phyloP scores from a whole-genome alignment of 1,139 yeast species.

The Suhomyces terraborum region DNA sequence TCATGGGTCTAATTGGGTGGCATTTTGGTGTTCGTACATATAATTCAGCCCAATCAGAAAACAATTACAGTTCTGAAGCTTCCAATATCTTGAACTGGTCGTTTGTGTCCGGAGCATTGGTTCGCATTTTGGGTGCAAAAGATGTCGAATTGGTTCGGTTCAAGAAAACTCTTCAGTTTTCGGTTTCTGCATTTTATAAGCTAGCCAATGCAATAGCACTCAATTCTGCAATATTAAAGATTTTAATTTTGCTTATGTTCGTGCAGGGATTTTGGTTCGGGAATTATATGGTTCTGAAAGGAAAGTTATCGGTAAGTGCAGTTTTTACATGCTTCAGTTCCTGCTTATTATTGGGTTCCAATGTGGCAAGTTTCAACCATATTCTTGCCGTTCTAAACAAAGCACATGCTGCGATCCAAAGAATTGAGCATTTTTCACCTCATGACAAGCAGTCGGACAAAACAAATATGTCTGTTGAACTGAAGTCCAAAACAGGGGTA shows the following conservation, averaged over 20 bases:
- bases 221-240: conserved; percentile 60
- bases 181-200: conserved; percentile 51
- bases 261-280: conserved; percentile 96
- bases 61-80: conserved; percentile 53
- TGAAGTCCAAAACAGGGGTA: no score
- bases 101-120: conserved; percentile 56
- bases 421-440: not conserved
- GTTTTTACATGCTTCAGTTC: conserved; percentile 84
- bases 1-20: conserved; percentile 54
- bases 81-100: conserved; percentile 74
- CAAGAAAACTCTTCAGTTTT: conserved; percentile 34
- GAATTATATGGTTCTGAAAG: conserved; percentile 56
- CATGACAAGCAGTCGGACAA: no score
- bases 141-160: conserved; percentile 52
- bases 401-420: conserved; percentile 59
- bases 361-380: conserved; percentile 53
- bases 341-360: conserved; percentile 68
- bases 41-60: conserved; percentile 56
- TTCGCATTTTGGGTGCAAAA: conserved; percentile 65
- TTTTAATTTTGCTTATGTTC: conserved; percentile 69
- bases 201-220: conserved; percentile 53
- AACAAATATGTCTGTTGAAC: not conserved
- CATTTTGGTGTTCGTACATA: conserved; percentile 56
- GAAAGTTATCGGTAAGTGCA: conserved; percentile 54
- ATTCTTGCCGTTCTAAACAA: conserved; percentile 60